These are phyloP conservation scores for Apiotrichum domesticum DNA, from an alignment of 1,284 basidiomycete species.

Conservation along the genomic window DNA sequence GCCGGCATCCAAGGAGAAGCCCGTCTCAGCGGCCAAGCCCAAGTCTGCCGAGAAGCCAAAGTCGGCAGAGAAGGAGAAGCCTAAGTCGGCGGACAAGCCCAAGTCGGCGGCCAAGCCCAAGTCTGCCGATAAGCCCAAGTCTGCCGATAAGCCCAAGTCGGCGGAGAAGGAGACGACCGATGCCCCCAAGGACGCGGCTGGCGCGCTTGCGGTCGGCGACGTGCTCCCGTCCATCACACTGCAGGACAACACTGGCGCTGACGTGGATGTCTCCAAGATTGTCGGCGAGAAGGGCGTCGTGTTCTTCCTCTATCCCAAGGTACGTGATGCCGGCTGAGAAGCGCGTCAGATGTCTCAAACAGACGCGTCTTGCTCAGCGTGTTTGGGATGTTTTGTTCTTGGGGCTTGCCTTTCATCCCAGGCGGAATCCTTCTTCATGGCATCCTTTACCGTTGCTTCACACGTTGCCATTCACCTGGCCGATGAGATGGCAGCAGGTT, in stretches of 20 bases:
- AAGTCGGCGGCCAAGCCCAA: constrained; percentile 2
- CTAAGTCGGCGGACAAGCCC: not conserved
- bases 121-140: constrained; percentile 22
- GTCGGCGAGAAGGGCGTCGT: constrained; percentile 65
- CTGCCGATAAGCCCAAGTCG: constrained; percentile 15
- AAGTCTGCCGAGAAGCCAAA: not conserved
- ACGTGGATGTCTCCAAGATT: constrained; percentile 42
- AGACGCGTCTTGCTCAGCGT: no score
- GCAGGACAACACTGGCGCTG: constrained; percentile 54
- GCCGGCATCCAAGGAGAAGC: not conserved
- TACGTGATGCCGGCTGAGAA: constrained; percentile 13
- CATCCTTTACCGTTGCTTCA: no score
- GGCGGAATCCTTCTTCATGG: no score
- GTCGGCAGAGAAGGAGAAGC: not conserved
- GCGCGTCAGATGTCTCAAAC: no score
- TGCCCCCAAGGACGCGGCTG: constrained; percentile 26
- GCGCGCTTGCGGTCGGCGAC: constrained; percentile 64
- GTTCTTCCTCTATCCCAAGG: constrained; percentile 61
- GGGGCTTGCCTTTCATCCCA: not conserved
- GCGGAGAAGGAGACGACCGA: constrained; percentile 8
- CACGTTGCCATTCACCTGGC: no score
- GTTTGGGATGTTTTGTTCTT: not conserved
- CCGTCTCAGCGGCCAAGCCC: not conserved
- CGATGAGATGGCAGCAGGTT: no score
- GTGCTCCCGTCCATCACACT: constrained; percentile 66